These are phyloP conservation scores for Kodamaea neixiangensis DNA, from an alignment of 805 yeast species.

Conservation along the genomic window DNA sequence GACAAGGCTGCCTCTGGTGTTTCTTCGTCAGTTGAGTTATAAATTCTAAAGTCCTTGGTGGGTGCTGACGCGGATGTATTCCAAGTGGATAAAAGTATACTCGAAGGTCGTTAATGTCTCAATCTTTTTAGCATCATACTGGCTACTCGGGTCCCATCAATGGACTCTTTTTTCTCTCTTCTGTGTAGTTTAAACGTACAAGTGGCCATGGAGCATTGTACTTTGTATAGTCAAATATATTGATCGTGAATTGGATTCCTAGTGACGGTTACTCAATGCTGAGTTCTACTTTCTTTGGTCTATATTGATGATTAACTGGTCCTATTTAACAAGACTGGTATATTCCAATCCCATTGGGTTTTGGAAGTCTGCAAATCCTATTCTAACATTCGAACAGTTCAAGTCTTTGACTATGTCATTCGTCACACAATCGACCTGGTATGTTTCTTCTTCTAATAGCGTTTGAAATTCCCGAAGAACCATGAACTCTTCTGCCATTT, in stretches of 20 bases:
- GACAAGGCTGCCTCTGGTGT: constrained; percentile 50
- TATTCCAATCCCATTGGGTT: constrained; percentile 21
- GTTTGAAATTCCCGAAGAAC: constrained; percentile 14
- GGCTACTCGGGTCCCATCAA: not conserved
- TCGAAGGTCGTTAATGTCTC: not conserved
- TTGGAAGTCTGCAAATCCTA: constrained; percentile 23
- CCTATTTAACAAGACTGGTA: not conserved
- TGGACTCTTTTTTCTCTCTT: not conserved
- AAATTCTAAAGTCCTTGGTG: constrained; percentile 4
- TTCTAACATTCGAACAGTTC: constrained; percentile 18
- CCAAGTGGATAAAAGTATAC: not conserved
- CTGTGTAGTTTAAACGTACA: not conserved
- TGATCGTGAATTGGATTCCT: not conserved
- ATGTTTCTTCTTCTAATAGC: constrained; percentile 13
- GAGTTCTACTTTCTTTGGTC: not conserved
- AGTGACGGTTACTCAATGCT: too few species aligned
- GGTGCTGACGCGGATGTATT: not conserved
- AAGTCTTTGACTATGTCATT: constrained; percentile 22
- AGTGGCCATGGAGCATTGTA: not conserved
- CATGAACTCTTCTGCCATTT: constrained; percentile 10
- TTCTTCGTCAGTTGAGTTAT: constrained; percentile 31
- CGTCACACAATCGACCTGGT: constrained; percentile 23
- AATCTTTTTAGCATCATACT: not conserved
- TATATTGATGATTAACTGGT: too few species aligned
- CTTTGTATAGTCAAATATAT: constrained; percentile 5